These are phyloP conservation scores for Metahyphopichia silvanorum DNA, from an alignment of 805 yeast genomes.

Conservation along the genomic window DNA sequence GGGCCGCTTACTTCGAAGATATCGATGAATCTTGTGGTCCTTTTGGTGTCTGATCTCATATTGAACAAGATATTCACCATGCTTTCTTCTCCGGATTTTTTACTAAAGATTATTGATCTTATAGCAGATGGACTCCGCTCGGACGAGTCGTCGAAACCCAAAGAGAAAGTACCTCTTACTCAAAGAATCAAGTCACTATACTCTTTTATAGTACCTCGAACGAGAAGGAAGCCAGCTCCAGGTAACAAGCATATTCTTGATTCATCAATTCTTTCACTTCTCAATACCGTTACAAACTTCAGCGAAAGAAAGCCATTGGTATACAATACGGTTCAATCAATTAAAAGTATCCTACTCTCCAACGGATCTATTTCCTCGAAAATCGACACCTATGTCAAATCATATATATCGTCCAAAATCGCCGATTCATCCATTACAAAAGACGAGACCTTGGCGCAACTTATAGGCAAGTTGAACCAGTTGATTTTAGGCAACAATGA, in stretches of 20 bases:
- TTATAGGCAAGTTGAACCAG: constrained; percentile 5
- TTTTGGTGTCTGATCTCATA: constrained; percentile 28
- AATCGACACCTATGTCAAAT: constrained; percentile 8
- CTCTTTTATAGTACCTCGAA: not conserved
- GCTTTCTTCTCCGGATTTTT: constrained; percentile 22
- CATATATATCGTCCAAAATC: constrained; percentile 6
- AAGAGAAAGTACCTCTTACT: not conserved
- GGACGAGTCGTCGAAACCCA: constrained; percentile 3
- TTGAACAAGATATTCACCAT: constrained; percentile 18
- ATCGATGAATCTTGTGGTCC: constrained; percentile 15
- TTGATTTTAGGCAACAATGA: constrained; percentile 4
- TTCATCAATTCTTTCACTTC: constrained; percentile 8
- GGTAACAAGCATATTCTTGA: constrained; percentile 4
- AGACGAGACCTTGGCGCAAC: constrained; percentile 7
- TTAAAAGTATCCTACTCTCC: constrained; percentile 3
- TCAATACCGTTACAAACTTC: constrained; percentile 9
- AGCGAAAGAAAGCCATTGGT: constrained; percentile 10
- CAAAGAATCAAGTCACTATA: too few relatives aligned
- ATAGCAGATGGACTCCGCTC: constrained; percentile 4
- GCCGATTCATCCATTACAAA: constrained; percentile 7
- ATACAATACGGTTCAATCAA: constrained; percentile 4
- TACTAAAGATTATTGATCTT: constrained; percentile 14
- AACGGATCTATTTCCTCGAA: constrained; percentile 4
- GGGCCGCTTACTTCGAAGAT: constrained; percentile 21
- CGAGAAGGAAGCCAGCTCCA: not conserved